phyloP scores from a whole-genome alignment of 2,329 filamentous ascomycete genomes.

The Westerdykella aurantiaca region DNA sequence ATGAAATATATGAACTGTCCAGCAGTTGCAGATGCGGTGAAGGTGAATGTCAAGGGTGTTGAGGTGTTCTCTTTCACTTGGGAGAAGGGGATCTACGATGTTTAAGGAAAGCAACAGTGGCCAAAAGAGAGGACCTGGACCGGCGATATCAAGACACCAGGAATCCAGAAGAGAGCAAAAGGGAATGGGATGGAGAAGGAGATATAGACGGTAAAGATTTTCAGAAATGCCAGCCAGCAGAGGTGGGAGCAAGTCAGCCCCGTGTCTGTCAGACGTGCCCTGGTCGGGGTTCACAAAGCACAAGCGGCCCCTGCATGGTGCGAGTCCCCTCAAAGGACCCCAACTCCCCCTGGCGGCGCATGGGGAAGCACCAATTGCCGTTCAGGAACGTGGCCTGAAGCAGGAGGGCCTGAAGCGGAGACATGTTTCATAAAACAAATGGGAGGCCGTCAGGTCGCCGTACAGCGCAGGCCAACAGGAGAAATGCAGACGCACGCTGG shows the following conservation, averaged over 20 bases:
- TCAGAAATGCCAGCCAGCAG: background rate
- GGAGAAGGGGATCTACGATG: background rate
- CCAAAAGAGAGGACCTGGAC: constrained; percentile 3
- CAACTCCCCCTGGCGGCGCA: constrained; percentile 1
- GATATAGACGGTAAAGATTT: constrained; percentile 17
- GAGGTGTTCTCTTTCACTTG: background rate
- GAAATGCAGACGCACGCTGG: too few species aligned
- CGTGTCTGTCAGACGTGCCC: constrained; percentile 10
- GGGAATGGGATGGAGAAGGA: constrained; percentile 5
- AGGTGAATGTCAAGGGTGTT: background rate
- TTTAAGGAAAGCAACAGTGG: constrained; percentile 1
- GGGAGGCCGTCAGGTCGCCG: background rate
- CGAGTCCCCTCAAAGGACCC: background rate
- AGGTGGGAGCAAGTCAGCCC: constrained; percentile 1
- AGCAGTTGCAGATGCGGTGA: constrained; percentile 19
- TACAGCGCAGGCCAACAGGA: too few species aligned
- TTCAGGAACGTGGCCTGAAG: constrained; percentile 1
- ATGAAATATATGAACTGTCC: constrained; percentile 20
- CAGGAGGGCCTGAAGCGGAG: constrained; percentile 13
- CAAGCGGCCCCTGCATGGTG: constrained; percentile 13
- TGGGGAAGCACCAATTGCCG: background rate
- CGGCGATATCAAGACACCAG: background rate
- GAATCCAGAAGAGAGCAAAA: constrained; percentile 2
- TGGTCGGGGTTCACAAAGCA: constrained; percentile 3
- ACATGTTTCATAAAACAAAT: constrained; percentile 21